Evolutionary conservation across 2,329 filamentous ascomycete genomes (phyloP), one percentile per base, ranked within the genome.

Genomic region (Sporothrix mexicana): DNA sequence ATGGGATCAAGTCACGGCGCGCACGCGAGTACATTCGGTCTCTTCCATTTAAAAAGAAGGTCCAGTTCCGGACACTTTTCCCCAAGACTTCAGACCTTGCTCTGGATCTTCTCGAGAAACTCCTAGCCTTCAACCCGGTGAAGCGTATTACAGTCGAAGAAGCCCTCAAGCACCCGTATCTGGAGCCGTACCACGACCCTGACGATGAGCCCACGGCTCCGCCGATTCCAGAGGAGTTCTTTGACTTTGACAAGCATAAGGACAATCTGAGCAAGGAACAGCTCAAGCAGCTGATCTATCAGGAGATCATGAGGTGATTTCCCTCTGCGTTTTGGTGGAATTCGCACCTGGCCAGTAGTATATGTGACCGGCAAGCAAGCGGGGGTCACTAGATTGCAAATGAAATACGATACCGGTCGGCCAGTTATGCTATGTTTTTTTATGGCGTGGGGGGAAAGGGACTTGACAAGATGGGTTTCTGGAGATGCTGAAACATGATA

Each of bases 201-300:
- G 96, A 98, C 80, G 96, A 99, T 81, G 96, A 99, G 87, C 96
- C 96, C 68, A 98, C 94, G 13, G 96, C 96, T 20, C 93, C 95
- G 59, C 95, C 96, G 25, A 99, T 99, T 79, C 96, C 96, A 25
- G 95, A 98, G 82, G 95, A 97, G 82, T 99, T 99, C 87, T 99
- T 99, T 82, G 96, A 99, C 84, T 99, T 99, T 83, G 96, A 99
- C 84, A 98, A 98, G 88, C 97, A 98, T 88, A 99, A 99, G 90
- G 96, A 99, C 83, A 96, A 92, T 79, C 85, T 99, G 80, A 98
- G 93, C 86, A 99, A 99, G 85, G 96, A 99, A 85, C 94, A 99
- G 84, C 84, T 99, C 82, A 98, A 98, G 87, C 88, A 96, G 80
- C 87, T 99, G 81, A 99, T 99, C 83, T 99, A 95, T 84, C 91